phyloP scores from a whole-genome alignment of 1,139 yeast genomes.

The Candida smagusa region DNA sequence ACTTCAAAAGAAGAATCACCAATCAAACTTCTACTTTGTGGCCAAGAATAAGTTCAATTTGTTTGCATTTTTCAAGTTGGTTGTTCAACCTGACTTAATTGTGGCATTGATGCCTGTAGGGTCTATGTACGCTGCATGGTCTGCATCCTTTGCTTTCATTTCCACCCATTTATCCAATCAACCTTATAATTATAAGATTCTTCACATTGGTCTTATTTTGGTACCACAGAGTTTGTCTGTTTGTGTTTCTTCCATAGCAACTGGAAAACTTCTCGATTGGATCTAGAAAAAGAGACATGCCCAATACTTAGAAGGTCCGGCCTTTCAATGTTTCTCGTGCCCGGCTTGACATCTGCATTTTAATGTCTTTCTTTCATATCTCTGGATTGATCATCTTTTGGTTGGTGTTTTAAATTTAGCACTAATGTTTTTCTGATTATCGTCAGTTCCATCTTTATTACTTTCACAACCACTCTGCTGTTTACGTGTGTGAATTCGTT shows the following conservation, averaged over 20 bases:
- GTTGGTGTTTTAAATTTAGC: conserved; percentile 36
- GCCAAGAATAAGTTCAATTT: conserved; percentile 20
- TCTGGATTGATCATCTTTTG: conserved; percentile 34
- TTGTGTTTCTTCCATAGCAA: conserved; percentile 25
- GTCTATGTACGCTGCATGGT: conserved; percentile 36
- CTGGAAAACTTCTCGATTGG: conserved; percentile 27
- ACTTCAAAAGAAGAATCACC: conserved; percentile 20
- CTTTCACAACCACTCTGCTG: conserved; percentile 26
- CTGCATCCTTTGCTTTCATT: conserved; percentile 31
- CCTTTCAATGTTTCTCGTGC: conserved; percentile 26
- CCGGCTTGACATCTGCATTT: conserved; percentile 25
- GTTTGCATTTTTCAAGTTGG: conserved; percentile 29
- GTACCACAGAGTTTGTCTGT: conserved; percentile 38
- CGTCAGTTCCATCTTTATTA: conserved; percentile 28
- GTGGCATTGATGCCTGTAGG: conserved; percentile 30
- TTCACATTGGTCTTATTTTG: conserved; percentile 37
- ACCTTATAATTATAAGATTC: conserved; percentile 29
- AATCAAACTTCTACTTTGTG: conserved; percentile 25
- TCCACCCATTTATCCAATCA: conserved; percentile 27
- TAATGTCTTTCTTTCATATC: conserved; percentile 21
- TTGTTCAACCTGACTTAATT: conserved; percentile 21
- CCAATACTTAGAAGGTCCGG: conserved; percentile 7
- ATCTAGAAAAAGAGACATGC: conserved; percentile 18
- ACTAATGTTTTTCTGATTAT: conserved; percentile 27
- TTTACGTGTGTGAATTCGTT: conserved; percentile 32